Evolutionary conservation across 2,329 filamentous ascomycete genomes (phyloP), one percentile per base, ranked within the genome.

Genomic region (Daldinia eschscholtzii): DNA sequence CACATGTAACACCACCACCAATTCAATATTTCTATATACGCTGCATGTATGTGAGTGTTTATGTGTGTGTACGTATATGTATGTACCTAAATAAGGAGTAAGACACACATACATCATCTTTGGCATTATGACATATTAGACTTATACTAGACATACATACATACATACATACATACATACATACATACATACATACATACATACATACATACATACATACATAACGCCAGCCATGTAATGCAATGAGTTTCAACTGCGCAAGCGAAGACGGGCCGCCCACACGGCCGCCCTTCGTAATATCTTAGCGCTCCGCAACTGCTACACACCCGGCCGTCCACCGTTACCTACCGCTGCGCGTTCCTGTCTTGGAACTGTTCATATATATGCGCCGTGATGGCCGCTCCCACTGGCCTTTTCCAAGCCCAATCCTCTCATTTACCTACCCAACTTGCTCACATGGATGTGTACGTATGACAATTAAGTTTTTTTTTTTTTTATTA

Each of bases 361-460:
- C 37, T 65, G 70, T 67, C 67, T 70, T 71, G 64, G 67, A 67
- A 50, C 56, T 55, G 46, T 46, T 56, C 59, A 64, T 71, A 64
- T 64, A 66, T 68, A 72, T 72, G 70, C 70, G 67, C 61, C 58
- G 70, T 71, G 70, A 70, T 56, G 61, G 62, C 64, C 61, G 20
- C 56, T 64, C 52, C 48, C 55, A 70, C 35, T 64, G 67, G 67
- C 42, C 48, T 30, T 39, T 39, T 39, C 13, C 37, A 35, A 41
- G 53, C 41, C 46, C 33, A 44, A 41, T 37, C 53, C 26, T 12
- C 42, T 13, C 35, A 28, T 12, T 57, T 23, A 5, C 35, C 30
- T 33, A 50, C 46, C 46, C 46, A 30, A 50, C 46, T 50, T 9
- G 26, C 46, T 30, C 20, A 50, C 46, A 50, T 50, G 46, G n/a